A percentile compares a stretch with the other conserved stretches of the same genome.
Evolutionary conservation across 495 filamentous ascomycete species (phyloP).

Genomic region (Aspergillus cristatus): DNA sequence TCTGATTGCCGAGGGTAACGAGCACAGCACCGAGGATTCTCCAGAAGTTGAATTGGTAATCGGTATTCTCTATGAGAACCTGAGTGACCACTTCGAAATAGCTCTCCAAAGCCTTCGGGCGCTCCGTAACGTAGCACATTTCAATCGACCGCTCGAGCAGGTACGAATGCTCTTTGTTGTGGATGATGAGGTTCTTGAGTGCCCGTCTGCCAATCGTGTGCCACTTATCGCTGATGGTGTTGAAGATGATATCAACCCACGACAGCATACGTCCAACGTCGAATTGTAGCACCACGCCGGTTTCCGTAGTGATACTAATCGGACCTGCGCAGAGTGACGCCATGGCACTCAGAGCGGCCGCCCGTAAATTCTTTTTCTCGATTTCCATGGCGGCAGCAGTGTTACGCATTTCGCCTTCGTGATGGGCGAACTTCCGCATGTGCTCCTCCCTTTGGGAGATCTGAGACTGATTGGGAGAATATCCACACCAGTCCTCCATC

Average conservation of each 20-base stretch:
- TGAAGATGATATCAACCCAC: constrained; percentile 94
- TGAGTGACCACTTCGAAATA: constrained; percentile 91
- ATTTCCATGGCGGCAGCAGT: constrained; percentile 88
- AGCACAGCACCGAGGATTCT: constrained; percentile 78
- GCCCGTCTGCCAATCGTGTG: constrained; percentile 87
- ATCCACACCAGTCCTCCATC: constrained; percentile 99
- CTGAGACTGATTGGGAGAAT: constrained; percentile 81
- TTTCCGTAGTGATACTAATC: constrained; percentile 77
- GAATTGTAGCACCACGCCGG: constrained; percentile 73
- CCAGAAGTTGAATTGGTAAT: constrained; percentile 83
- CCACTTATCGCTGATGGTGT: constrained; percentile 74
- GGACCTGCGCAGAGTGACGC: constrained; percentile 86
- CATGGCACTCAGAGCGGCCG: constrained; percentile 90
- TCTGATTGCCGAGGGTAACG: constrained; percentile 84
- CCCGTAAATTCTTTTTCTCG: constrained; percentile 84
- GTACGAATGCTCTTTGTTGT: constrained; percentile 78
- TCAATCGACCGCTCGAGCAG: constrained; percentile 80
- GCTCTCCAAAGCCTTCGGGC: constrained; percentile 78
- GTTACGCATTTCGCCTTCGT: constrained; percentile 62
- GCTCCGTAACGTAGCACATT: constrained; percentile 64
- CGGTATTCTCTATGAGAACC: constrained; percentile 68
- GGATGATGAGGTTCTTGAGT: constrained; percentile 79
- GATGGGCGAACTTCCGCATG: constrained; percentile 69
- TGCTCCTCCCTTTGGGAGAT: constrained; percentile 76
- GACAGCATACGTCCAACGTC: constrained; percentile 84